phyloP scores from a whole-genome alignment of 306 rosid species.

The Castanea crenata region DNA sequence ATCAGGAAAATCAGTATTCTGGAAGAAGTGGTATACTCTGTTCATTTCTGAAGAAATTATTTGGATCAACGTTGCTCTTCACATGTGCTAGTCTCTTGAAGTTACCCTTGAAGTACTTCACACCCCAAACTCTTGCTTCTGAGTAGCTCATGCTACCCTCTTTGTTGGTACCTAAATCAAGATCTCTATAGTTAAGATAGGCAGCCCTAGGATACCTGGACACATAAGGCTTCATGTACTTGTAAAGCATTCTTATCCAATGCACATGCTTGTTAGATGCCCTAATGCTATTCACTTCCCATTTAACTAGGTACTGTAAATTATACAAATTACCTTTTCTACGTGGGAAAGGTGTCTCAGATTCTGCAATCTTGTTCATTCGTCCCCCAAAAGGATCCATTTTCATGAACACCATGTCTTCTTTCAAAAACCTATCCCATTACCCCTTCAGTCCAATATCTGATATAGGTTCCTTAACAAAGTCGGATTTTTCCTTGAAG shows the following conservation, averaged over 20 bases:
- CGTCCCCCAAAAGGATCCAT: conserved; percentile 78
- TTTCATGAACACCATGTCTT: conserved; percentile 43
- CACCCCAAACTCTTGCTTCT: conserved; percentile 68
- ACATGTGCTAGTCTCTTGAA: conserved; percentile 57
- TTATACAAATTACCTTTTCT: conserved; percentile 66
- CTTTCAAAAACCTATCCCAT: conserved; percentile 60
- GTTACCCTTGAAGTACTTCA: conserved; percentile 69
- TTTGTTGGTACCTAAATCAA: conserved; percentile 76
- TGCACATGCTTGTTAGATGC: conserved; percentile 43
- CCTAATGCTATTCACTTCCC: conserved; percentile 41
- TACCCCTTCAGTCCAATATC: conserved; percentile 56
- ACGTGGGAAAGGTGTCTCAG: conserved; percentile 67
- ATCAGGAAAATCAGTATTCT: too few species aligned
- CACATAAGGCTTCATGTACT: conserved; percentile 66
- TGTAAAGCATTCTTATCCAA: conserved; percentile 72
- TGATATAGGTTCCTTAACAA: conserved; percentile 57
- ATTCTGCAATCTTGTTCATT: conserved; percentile 60
- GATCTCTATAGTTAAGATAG: conserved; percentile 78
- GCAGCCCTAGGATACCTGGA: conserved; percentile 73
- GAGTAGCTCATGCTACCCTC: conserved; percentile 37
- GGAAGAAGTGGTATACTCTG: conserved; percentile 84
- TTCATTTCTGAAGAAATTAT: conserved; percentile 83
- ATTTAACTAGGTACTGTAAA: conserved; percentile 52
- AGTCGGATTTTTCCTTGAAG: conserved; percentile 90
- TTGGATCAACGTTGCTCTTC: conserved; percentile 74